Base-by-base conservation (phyloP, 2,329 filamentous ascomycete species). In the Phyllosticta citrichinensis region DNA sequence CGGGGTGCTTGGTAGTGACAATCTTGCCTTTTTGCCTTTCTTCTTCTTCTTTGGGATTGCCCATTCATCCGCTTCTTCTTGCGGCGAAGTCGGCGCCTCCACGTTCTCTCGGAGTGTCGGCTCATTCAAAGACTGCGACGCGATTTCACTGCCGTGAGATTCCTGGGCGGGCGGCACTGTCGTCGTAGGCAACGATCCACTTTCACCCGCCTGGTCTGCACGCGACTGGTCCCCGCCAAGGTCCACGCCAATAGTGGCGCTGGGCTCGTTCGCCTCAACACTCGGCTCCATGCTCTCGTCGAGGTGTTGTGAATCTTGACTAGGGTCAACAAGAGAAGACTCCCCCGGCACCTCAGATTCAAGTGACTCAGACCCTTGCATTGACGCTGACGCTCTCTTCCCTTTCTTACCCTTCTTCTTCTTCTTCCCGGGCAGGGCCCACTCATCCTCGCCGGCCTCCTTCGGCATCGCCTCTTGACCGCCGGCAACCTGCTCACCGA, bases 401-500 rank as follows among this genome's bases (percentile, higher is more conserved):
- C 52, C 63, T 47, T 65, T 65, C 56, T 67, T 66, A 33, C 65
- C 65, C 57, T 68, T 68, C 55, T 68, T 70, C 66, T 66, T 67
- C n/a, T 60, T 47, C 59, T 52, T 56, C 33, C 24, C 19, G 3
- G 58, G 58, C n/a, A 53, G 52, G 19, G 62, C 58, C 56, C 35
- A 60, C 17, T 66, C 61, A 5, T 64, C 61, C 11, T 62, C 60
- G 2, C 50, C 55, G 5, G 33, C 52, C 33, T 62, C 59, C 17
- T 12, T n/a, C 5, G 24, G 27, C 27, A 30, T 30, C 27, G 27
- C 9, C 6, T 30, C 27, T 30, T 30, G 27, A 30, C 5, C 27
- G 27, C 27, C 5, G 27, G 27, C 27, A 30, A 1, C 6, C 27
- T 8, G 9, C 27, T 30, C 27, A 30, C 27, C 9, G 9, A 10